These are phyloP conservation scores for Austroboletus novae-zelandiae DNA, from an alignment of 1,284 basidiomycete genomes.

Conservation along the genomic window DNA sequence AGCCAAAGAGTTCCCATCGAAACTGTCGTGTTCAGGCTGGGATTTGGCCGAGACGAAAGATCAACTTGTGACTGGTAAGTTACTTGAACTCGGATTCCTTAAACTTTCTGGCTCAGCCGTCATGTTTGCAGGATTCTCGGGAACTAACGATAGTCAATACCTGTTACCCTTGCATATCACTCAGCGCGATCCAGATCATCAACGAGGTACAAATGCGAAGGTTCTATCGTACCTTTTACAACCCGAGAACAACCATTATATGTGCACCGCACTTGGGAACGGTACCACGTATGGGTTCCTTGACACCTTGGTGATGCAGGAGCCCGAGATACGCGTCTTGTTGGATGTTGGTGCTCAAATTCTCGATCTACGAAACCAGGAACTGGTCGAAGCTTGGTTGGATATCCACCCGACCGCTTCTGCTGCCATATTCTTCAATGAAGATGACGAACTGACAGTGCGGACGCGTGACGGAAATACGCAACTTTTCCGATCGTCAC, in stretches of 20 bases:
- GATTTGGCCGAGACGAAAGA: constrained; percentile 44
- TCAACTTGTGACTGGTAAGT: constrained; percentile 25
- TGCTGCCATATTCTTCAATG: constrained; percentile 20
- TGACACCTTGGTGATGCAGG: constrained; percentile 30
- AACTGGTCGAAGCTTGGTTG: constrained; percentile 44
- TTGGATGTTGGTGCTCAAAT: constrained; percentile 41
- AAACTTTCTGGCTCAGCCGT: constrained; percentile 1
- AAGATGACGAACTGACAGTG: constrained; percentile 35
- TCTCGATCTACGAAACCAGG: constrained; percentile 46
- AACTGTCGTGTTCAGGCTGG: constrained; percentile 51
- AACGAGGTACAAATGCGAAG: too few species aligned
- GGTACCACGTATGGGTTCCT: constrained; percentile 37
- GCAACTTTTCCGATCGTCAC: constrained; percentile 43
- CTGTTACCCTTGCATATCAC: neutral
- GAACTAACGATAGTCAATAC: constrained; percentile 53
- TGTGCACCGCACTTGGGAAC: constrained; percentile 20
- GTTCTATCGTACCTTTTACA: constrained; percentile 40
- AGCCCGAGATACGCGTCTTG: constrained; percentile 27
- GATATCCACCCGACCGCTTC: constrained; percentile 24
- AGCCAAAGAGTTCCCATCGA: constrained; percentile 48
- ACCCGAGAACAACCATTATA: constrained; percentile 42
- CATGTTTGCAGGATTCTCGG: constrained; percentile 49
- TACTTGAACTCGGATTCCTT: neutral
- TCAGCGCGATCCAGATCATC: too few species aligned
- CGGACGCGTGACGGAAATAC: constrained; percentile 38